A percentile compares a stretch with the other conserved stretches of the same genome.
phyloP scores from a whole-genome alignment of 371 early-diverging fungal species.

The Cokeromyces recurvatus region DNA sequence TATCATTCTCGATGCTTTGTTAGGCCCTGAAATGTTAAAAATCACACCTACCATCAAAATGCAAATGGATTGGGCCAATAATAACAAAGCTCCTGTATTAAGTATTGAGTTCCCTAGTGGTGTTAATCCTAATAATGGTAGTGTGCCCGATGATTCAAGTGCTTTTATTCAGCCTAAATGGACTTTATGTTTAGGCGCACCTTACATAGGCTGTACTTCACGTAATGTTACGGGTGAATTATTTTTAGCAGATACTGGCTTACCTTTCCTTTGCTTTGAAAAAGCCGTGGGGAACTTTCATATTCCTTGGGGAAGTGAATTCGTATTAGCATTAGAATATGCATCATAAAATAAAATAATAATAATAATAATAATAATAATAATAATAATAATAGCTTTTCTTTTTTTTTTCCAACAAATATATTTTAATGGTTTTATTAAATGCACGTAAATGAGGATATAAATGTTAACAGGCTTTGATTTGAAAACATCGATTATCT shows the following conservation, averaged over 20 bases:
- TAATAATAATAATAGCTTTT: no score
- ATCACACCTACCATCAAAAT: conserved; percentile 1
- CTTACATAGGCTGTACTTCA: conserved; percentile 59
- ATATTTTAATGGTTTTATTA: no score
- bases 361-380: no score
- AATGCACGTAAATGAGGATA: no score
- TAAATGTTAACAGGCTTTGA: no score
- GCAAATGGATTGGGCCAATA: conserved; percentile 74
- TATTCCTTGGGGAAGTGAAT: conserved; percentile 76
- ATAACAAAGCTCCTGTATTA: conserved; percentile 64
- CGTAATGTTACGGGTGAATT: conserved; percentile 65
- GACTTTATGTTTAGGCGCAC: conserved; percentile 77
- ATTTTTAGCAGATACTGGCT: conserved; percentile 76
- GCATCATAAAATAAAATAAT: no score
- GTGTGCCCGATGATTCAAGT: neutral
- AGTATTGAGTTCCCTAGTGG: conserved; percentile 77
- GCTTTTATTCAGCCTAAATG: conserved; percentile 58
- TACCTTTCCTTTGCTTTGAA: conserved; percentile 55
- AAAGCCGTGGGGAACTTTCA: conserved; percentile 50
- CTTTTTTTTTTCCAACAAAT: no score
- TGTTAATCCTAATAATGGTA: conserved; percentile 51
- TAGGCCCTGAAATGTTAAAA: conserved; percentile 43
- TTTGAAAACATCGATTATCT: no score
- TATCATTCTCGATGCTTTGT: conserved; percentile 72
- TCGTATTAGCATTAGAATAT: conserved; percentile 65